Evolutionary conservation across 352 stramenopile genomes (phyloP), one percentile per base, ranked within the genome.

Genomic region (Plasmopara muralis): DNA sequence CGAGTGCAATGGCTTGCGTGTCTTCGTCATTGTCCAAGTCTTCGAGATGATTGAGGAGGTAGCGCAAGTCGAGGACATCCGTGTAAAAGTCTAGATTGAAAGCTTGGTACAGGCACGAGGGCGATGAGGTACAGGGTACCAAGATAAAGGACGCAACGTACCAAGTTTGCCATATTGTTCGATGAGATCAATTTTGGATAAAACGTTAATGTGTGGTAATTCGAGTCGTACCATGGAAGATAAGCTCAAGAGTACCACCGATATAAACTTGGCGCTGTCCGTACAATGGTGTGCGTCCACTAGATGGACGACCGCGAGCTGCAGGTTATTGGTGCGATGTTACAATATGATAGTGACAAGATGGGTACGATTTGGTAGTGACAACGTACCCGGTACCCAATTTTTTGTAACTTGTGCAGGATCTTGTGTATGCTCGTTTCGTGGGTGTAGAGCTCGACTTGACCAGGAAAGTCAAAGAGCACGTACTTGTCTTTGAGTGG

Each of bases 371-470:
- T 25, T 3, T 1, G 20, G 20, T 25, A 25, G 20, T 25, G 20
- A 25, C 20, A 35, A 35, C 49, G 30, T 77, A 97, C 66, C 61
- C 86, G 66, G 49, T 89, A 89, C 48, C 85, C 70, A 67, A 95
- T 84, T 49, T 93, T 93, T 61, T 97, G 75, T 50, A 98, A 79
- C 53, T 96, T 85, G 57, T 98, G 85, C 18, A 99, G 78, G 50
- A 99, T 91, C 55, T 87, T 94, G 52, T 90, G 87, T 70, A 99
- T 95, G 48, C 97, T 93, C n/a, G 89, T 82, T 51, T 99, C 87
- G 66, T 99, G 96, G n/a, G 96, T 98, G 68, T 98, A 99, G 43
- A 99, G 78, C 74, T 99, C 97, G 42, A 99, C 89, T 78, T 99
- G 97, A 0, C 97, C 97, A 2, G 97, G 96, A 79, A 98, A 99